A percentile compares a stretch with the other conserved stretches of the same genome.
phyloP scores from a whole-genome alignment of 2,329 filamentous ascomycete species.

The Aspergillus floridensis region DNA sequence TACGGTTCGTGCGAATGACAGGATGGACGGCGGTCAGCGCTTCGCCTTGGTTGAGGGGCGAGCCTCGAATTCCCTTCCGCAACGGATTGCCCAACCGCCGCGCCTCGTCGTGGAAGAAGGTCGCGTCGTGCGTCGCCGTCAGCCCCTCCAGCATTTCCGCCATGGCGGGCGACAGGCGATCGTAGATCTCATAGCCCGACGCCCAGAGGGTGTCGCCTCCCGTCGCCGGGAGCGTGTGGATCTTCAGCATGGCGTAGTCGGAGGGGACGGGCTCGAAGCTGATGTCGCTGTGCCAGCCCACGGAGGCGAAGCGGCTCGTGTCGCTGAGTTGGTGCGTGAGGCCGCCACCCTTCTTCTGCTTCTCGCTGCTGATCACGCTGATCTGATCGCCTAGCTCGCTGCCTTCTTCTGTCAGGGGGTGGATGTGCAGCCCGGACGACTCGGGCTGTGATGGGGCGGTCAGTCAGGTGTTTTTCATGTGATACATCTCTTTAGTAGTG shows the following conservation, averaged over 20 bases:
- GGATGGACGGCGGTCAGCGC: constrained; percentile 55
- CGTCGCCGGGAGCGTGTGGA: constrained; percentile 55
- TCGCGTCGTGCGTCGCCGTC: constrained; percentile 56
- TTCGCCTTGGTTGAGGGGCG: constrained; percentile 55
- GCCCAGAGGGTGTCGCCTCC: constrained; percentile 66
- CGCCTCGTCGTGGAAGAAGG: constrained; percentile 51
- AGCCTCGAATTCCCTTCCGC: constrained; percentile 50
- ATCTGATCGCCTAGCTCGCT: constrained; percentile 60
- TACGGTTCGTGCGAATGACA: constrained; percentile 57
- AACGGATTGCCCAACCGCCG: constrained; percentile 21
- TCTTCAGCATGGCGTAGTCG: constrained; percentile 61
- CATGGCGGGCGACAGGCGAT: constrained; percentile 57
- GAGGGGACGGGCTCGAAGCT: constrained; percentile 63
- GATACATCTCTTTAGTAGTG: background rate
- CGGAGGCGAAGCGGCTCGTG: constrained; percentile 42
- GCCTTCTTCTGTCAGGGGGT: constrained; percentile 58
- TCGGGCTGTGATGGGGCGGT: constrained; percentile 41
- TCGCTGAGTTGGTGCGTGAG: constrained; percentile 32
- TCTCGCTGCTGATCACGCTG: constrained; percentile 61
- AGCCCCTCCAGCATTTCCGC: constrained; percentile 58
- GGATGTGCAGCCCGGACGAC: constrained; percentile 57
- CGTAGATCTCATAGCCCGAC: constrained; percentile 65
- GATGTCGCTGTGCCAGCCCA: constrained; percentile 60
- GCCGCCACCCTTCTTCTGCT: constrained; percentile 47
- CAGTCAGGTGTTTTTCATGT: background rate